These are phyloP conservation scores for Chlamydomonas sp. DNA, from an alignment of 139 green algal genomes.

Conservation along the genomic window DNA sequence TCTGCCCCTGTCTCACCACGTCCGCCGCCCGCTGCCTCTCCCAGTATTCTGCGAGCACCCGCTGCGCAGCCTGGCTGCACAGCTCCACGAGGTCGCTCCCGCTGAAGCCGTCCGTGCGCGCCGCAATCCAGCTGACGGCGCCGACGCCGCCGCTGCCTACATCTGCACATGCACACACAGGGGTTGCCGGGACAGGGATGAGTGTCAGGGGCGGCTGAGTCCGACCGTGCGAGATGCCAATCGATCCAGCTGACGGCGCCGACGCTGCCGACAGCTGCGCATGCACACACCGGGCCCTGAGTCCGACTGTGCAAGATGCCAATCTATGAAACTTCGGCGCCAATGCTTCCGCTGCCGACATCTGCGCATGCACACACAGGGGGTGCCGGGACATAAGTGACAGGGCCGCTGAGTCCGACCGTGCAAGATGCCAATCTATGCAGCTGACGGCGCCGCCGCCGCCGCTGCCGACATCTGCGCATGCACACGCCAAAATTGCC, in stretches of 20 bases:
- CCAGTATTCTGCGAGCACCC: slow-evolving; percentile 37
- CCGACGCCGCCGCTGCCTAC: slow-evolving; percentile 2
- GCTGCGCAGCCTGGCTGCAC: slow-evolving; percentile 47
- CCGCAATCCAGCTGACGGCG: slow-evolving; percentile 31
- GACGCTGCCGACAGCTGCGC: too few species aligned
- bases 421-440: slow-evolving; percentile 54
- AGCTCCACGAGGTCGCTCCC: slow-evolving; percentile 76
- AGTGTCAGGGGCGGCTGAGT: too few species aligned
- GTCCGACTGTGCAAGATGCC: too few species aligned
- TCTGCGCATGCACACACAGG: too few species aligned
- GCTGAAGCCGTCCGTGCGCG: slow-evolving; percentile 59
- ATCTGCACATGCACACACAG: background rate
- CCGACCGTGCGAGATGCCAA: too few species aligned
- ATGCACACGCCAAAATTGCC: background rate
- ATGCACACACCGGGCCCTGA: too few species aligned
- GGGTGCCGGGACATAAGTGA: too few species aligned
- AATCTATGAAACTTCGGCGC: too few species aligned
- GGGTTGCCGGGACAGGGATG: background rate
- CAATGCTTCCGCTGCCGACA: too few species aligned
- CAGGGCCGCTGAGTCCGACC: slow-evolving; percentile 67
- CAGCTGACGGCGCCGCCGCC: background rate
- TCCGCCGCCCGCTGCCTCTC: background rate
- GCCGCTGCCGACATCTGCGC: slow-evolving; percentile 4
- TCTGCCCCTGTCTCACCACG: slow-evolving; percentile 1
- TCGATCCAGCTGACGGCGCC: too few species aligned